Conservation (phyloP, 345 rosid genomes). For the Draba incana region DNA sequence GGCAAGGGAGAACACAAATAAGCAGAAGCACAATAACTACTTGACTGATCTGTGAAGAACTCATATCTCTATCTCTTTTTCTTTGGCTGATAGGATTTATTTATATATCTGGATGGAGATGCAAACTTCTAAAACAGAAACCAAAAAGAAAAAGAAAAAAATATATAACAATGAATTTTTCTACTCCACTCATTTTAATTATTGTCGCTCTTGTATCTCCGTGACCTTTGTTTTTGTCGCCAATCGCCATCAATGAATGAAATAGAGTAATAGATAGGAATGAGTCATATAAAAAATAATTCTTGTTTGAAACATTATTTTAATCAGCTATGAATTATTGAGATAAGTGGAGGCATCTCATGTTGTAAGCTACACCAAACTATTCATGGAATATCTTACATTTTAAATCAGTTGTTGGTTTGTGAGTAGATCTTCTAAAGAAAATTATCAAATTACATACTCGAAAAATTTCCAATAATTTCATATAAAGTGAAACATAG, state of each 20-base stretch:
- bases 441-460: too few species aligned
- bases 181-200: neutral
- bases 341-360: constrained; percentile 9
- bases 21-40: neutral
- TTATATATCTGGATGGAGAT: neutral
- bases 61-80: neutral
- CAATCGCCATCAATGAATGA: neutral
- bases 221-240: neutral
- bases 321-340: constrained; percentile 1
- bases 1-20: constrained; percentile 3
- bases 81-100: neutral
- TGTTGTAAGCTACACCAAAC: constrained; percentile 13
- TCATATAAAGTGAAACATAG: too few species aligned
- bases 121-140: neutral
- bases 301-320: too few species aligned
- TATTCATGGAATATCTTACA: too few species aligned
- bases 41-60: neutral
- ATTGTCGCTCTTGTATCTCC: neutral
- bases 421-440: too few species aligned
- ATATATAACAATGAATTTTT: neutral
- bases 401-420: too few species aligned
- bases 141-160: neutral
- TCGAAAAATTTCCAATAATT: too few species aligned
- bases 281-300: neutral
- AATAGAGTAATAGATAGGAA: neutral